Evolutionary conservation across 2,329 filamentous ascomycete genomes (phyloP).

Genomic region (Beauveria caledonica): DNA sequence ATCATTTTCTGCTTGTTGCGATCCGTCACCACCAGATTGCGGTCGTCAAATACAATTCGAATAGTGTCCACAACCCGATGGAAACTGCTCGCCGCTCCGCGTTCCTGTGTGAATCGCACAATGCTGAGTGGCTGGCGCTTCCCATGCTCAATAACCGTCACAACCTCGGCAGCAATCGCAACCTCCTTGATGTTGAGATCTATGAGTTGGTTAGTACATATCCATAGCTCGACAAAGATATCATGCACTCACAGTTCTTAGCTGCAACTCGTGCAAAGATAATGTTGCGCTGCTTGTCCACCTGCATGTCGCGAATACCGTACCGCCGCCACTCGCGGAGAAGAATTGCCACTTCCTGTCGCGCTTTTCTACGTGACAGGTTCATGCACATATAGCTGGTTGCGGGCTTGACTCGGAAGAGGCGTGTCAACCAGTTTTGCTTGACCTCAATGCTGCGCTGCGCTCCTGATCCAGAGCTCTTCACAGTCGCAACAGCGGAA

Average conservation of each 20-base stretch:
- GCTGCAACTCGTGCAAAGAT: slow-evolving; percentile 71
- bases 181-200: slow-evolving; percentile 79
- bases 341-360: slow-evolving; percentile 67
- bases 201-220: slow-evolving; percentile 24
- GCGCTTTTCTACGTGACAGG: slow-evolving; percentile 57
- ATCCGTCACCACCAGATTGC: slow-evolving; percentile 61
- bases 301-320: slow-evolving; percentile 70
- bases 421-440: slow-evolving; percentile 80
- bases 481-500: slow-evolving; percentile 20
- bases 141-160: slow-evolving; percentile 81
- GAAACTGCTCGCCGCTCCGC: slow-evolving; percentile 87
- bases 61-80: slow-evolving; percentile 73
- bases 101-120: slow-evolving; percentile 79
- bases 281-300: slow-evolving; percentile 71
- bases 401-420: slow-evolving; percentile 84
- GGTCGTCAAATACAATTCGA: slow-evolving; percentile 56
- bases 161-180: slow-evolving; percentile 79
- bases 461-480: slow-evolving; percentile 28
- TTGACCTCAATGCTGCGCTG: slow-evolving; percentile 55
- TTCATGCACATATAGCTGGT: slow-evolving; percentile 67
- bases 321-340: slow-evolving; percentile 74
- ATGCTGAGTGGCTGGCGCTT: slow-evolving; percentile 69
- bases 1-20: slow-evolving; percentile 62
- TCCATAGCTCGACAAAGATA: neutral
- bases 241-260: slow-evolving; percentile 61